Conservation (phyloP, 306 rosid species). For the Hippophae tibetana region DNA sequence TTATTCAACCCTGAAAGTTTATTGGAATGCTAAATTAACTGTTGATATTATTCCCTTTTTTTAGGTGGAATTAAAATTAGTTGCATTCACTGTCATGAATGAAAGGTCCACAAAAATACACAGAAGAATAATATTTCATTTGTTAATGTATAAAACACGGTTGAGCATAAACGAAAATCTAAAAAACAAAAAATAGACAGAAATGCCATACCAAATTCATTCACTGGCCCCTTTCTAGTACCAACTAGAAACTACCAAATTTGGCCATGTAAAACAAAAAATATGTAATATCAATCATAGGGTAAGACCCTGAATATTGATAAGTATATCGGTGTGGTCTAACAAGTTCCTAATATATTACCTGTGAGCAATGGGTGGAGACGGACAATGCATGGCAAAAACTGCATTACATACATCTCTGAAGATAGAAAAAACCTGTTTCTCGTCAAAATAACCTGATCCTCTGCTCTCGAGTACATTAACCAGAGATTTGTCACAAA, state of each 20-base stretch:
- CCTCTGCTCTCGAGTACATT: constrained; percentile 87
- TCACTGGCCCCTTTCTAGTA: too few species aligned
- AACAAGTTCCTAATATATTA: constrained; percentile 10
- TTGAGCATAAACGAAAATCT: too few species aligned
- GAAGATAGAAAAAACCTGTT: constrained; percentile 68
- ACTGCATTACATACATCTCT: constrained; percentile 90
- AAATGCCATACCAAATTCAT: too few species aligned
- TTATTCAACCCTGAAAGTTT: background rate
- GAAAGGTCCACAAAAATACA: too few species aligned
- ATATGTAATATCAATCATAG: too few species aligned
- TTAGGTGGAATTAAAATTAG: background rate
- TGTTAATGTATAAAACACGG: too few species aligned
- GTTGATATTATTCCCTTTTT: background rate
- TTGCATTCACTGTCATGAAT: background rate
- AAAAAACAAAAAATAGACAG: too few species aligned
- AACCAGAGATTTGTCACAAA: constrained; percentile 83
- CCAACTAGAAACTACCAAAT: too few species aligned
- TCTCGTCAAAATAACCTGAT: constrained; percentile 77
- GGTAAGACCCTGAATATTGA: background rate
- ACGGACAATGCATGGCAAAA: constrained; percentile 86
- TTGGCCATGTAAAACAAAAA: too few species aligned
- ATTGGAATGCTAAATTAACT: background rate
- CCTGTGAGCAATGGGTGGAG: constrained; percentile 95
- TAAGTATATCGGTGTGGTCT: background rate
- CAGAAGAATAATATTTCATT: too few species aligned